Conservation (phyloP, 164 flowering plant genomes). For the Brasenia schreberi region DNA sequence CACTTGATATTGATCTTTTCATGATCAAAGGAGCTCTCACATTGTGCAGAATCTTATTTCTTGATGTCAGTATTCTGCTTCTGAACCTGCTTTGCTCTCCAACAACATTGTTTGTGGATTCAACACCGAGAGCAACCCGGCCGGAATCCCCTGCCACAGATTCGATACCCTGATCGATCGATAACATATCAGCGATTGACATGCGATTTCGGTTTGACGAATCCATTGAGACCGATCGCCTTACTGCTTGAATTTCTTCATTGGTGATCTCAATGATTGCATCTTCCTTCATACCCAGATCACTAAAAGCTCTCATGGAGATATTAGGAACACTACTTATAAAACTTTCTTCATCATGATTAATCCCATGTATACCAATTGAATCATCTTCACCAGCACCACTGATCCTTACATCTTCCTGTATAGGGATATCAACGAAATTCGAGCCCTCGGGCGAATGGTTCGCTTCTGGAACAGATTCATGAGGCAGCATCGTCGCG, state of each 20-base stretch:
- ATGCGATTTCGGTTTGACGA: constrained; percentile 14
- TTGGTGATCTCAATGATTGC: constrained; percentile 32
- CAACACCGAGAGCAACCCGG: constrained; percentile 3
- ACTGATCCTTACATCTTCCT: neutral
- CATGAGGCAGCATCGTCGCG: neutral
- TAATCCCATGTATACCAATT: neutral
- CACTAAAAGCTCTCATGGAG: constrained; percentile 7
- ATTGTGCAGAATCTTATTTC: constrained; percentile 23
- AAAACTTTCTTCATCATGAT: neutral
- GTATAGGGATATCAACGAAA: neutral
- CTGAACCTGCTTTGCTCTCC: constrained; percentile 19
- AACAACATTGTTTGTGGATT: constrained; percentile 20
- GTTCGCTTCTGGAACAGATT: neutral
- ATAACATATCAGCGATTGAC: constrained; percentile 39
- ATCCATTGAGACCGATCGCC: constrained; percentile 65
- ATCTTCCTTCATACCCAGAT: constrained; percentile 20
- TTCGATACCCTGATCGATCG: constrained; percentile 4
- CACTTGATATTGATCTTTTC: constrained; percentile 67
- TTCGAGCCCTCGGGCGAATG: neutral
- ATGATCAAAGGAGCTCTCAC: constrained; percentile 25
- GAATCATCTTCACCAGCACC: neutral
- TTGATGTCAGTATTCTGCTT: constrained; percentile 1
- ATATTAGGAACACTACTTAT: neutral
- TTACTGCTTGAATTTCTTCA: constrained; percentile 14
- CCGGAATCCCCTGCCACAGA: constrained; percentile 2